Evolutionary conservation across 2,329 filamentous ascomycete genomes (phyloP).

Genomic region (Hortaea werneckii): DNA sequence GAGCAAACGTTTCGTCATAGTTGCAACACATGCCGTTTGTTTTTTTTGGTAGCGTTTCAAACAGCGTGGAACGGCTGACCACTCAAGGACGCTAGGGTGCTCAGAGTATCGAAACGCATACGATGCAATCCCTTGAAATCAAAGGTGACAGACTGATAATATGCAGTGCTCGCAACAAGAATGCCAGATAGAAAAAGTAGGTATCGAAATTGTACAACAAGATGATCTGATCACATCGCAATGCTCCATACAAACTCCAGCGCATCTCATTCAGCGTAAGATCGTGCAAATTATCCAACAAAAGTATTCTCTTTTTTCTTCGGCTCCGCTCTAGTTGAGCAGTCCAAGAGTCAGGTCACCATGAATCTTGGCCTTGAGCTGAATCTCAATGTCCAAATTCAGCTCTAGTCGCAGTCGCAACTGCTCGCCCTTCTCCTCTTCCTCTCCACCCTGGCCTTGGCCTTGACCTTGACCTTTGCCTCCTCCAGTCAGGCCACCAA

Average conservation of each 20-base stretch:
- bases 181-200: too few species aligned
- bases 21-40: too few species aligned
- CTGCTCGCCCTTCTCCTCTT: constrained; percentile 38
- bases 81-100: too few species aligned
- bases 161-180: too few species aligned
- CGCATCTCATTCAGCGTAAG: background rate
- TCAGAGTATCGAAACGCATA: too few species aligned
- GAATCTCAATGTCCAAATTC: constrained; percentile 53
- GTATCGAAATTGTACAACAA: too few species aligned
- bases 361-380: constrained; percentile 55
- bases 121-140: too few species aligned
- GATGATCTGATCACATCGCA: too few species aligned
- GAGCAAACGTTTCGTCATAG: too few species aligned
- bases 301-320: background rate
- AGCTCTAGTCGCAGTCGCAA: constrained; percentile 48
- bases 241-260: background rate
- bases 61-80: too few species aligned
- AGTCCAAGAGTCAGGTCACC: constrained; percentile 51
- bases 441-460: constrained; percentile 23
- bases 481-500: constrained; percentile 39
- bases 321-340: constrained; percentile 24
- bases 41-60: too few species aligned
- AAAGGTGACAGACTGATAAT: too few species aligned
- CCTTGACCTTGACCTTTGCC: constrained; percentile 10
- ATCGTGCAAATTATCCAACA: background rate